These are phyloP conservation scores for Ophiocordyceps camponoti-leonardi DNA, from an alignment of 2,329 filamentous ascomycete species.

Conservation along the genomic window DNA sequence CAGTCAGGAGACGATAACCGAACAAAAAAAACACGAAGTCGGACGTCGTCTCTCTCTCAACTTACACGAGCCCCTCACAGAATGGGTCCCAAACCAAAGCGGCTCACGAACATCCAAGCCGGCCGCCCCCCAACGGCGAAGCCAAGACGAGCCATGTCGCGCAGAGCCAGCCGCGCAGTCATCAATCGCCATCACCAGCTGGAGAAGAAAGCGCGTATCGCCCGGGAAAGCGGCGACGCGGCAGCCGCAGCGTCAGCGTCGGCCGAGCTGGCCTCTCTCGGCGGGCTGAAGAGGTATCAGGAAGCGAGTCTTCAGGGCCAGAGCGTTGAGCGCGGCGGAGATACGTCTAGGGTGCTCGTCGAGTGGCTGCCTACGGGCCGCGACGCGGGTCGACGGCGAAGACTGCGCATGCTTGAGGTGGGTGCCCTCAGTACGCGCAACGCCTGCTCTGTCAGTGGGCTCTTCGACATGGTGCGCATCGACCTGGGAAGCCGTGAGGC, in stretches of 20 bases:
- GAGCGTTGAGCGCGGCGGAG: constrained; percentile 45
- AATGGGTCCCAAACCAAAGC: constrained; percentile 32
- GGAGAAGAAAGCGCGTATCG: constrained; percentile 43
- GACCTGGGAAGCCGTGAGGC: constrained; percentile 77
- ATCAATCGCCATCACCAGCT: constrained; percentile 51
- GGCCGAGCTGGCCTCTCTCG: constrained; percentile 37
- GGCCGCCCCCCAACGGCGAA: constrained; percentile 40
- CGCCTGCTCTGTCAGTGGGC: constrained; percentile 55
- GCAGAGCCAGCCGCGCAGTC: constrained; percentile 44
- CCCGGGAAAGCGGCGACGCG: constrained; percentile 32
- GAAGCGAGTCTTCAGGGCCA: constrained; percentile 53
- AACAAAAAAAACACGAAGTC: neutral
- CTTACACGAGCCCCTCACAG: neutral
- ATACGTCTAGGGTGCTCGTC: constrained; percentile 47
- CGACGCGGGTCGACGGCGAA: constrained; percentile 1
- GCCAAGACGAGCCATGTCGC: constrained; percentile 38
- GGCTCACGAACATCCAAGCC: constrained; percentile 23
- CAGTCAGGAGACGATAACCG: neutral
- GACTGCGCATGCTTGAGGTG: constrained; percentile 64
- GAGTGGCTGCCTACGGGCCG: constrained; percentile 35
- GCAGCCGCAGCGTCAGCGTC: constrained; percentile 26
- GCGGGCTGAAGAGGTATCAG: constrained; percentile 47
- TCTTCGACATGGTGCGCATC: constrained; percentile 65
- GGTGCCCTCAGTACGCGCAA: constrained; percentile 76
- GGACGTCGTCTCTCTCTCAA: neutral